Percentiles rank a stretch among this genome's conserved stretches.
phyloP scores from a whole-genome alignment of 805 yeast species.

The Zygoascus ofunaensis region DNA sequence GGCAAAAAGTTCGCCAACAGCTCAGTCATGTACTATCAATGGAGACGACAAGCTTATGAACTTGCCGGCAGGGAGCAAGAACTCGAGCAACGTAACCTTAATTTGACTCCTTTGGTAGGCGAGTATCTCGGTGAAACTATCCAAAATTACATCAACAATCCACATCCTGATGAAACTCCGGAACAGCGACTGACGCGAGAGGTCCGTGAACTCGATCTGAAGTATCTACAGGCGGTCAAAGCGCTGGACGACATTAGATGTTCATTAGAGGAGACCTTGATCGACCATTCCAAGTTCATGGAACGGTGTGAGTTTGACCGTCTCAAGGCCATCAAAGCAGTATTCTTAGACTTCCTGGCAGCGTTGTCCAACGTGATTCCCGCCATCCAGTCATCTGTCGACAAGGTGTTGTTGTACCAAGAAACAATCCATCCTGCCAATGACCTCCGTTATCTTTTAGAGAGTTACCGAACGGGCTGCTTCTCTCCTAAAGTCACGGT shows the following conservation, averaged over 20 bases:
- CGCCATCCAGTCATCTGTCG: slow-evolving; percentile 48
- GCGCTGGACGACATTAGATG: slow-evolving; percentile 60
- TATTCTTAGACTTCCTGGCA: slow-evolving; percentile 61
- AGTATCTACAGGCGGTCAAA: slow-evolving; percentile 45
- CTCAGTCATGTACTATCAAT: slow-evolving; percentile 66
- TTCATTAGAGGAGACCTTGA: slow-evolving; percentile 57
- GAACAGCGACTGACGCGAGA: slow-evolving; percentile 47
- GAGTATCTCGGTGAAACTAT: slow-evolving; percentile 25
- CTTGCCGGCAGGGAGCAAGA: slow-evolving; percentile 33
- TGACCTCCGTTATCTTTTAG: slow-evolving; percentile 59
- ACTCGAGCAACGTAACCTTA: slow-evolving; percentile 2
- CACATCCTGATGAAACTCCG: slow-evolving; percentile 41
- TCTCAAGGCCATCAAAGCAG: slow-evolving; percentile 65
- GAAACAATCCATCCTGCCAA: slow-evolving; percentile 61
- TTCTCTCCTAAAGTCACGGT: slow-evolving; percentile 63
- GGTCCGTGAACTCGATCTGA: slow-evolving; percentile 47
- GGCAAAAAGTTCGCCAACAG: slow-evolving; percentile 58
- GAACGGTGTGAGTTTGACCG: slow-evolving; percentile 78
- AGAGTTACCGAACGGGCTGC: slow-evolving; percentile 62
- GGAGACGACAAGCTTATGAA: slow-evolving; percentile 63
- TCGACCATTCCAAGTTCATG: slow-evolving; percentile 68
- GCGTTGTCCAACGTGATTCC: slow-evolving; percentile 53
- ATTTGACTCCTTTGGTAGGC: slow-evolving; percentile 22
- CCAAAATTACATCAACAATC: slow-evolving; percentile 19
- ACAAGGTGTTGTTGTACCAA: slow-evolving; percentile 53